These are phyloP conservation scores for Cercospora sp. DNA, from an alignment of 2,329 filamentous ascomycete species.

Conservation along the genomic window DNA sequence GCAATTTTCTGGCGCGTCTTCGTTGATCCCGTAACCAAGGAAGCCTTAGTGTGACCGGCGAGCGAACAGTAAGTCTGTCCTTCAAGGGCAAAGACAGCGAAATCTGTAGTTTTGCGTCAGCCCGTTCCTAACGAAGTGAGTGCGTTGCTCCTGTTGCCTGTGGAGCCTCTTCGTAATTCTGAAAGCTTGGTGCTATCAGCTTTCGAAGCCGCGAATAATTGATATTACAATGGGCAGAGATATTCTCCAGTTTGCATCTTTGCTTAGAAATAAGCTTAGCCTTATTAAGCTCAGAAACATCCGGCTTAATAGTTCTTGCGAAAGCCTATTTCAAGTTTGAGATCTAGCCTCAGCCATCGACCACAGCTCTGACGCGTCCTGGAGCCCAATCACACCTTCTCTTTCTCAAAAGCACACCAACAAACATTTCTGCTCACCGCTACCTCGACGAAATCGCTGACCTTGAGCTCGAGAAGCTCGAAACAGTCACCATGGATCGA, in stretches of 20 bases:
- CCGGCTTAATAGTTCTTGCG: conserved; percentile 3
- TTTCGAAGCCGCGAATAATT: background rate
- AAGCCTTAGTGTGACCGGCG: background rate
- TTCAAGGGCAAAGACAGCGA: background rate
- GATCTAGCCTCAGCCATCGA: conserved; percentile 2
- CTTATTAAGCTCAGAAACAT: background rate
- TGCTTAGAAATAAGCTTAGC: conserved; percentile 1
- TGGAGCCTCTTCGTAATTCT: background rate
- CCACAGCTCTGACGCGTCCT: background rate
- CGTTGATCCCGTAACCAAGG: background rate
- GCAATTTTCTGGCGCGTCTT: background rate
- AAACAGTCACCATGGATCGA: conserved; percentile 1
- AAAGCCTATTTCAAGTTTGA: background rate
- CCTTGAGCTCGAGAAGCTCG: background rate
- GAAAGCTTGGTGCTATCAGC: background rate
- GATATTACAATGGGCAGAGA: background rate
- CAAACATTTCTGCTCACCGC: background rate
- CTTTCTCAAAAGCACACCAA: background rate
- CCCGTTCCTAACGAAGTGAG: background rate
- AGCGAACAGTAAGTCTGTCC: background rate
- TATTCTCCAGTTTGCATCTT: background rate
- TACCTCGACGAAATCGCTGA: background rate
- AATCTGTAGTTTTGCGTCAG: background rate
- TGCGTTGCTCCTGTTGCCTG: background rate
- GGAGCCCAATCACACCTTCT: background rate